Percentiles rank a stretch among this genome's conserved stretches.
phyloP scores from a whole-genome alignment of 352 stramenopile species.

The Pythium coloratum region DNA sequence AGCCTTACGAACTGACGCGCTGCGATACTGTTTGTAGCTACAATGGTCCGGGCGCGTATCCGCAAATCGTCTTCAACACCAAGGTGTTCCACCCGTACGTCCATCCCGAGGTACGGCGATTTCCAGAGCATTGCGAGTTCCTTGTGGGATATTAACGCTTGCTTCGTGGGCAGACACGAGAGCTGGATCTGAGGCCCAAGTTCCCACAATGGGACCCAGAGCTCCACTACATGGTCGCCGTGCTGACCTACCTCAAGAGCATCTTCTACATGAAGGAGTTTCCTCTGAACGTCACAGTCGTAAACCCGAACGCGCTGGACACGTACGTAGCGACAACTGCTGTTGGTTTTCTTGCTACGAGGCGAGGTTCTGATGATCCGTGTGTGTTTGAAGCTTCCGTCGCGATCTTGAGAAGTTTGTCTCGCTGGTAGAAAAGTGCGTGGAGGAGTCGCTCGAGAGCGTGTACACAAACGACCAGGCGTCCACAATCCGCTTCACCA shows the following conservation, averaged over 20 bases:
- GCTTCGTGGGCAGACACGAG: constrained; percentile 54
- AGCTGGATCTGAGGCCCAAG: constrained; percentile 90
- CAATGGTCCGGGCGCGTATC: constrained; percentile 93
- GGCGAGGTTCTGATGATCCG: background rate
- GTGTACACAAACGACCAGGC: constrained; percentile 93
- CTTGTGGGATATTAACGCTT: background rate
- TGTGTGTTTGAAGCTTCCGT: constrained; percentile 50
- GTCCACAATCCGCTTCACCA: constrained; percentile 88
- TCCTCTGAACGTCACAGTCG: constrained; percentile 42
- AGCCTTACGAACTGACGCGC: background rate
- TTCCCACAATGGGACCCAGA: constrained; percentile 94
- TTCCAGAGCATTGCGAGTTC: background rate
- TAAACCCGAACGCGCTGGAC: constrained; percentile 85
- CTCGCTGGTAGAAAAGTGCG: constrained; percentile 88
- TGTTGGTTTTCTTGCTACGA: background rate
- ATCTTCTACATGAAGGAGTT: constrained; percentile 99
- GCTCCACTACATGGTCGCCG: constrained; percentile 94
- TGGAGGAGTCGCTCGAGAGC: constrained; percentile 92
- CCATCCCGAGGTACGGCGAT: constrained; percentile 48
- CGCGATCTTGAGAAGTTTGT: constrained; percentile 89
- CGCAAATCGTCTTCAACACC: constrained; percentile 91
- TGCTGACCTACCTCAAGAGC: constrained; percentile 96
- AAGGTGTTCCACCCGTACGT: constrained; percentile 95
- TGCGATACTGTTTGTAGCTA: constrained; percentile 65
- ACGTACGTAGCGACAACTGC: constrained; percentile 52